These are phyloP conservation scores for Neurospora sp. DNA, from an alignment of 2,329 filamentous ascomycete species.

Conservation along the genomic window DNA sequence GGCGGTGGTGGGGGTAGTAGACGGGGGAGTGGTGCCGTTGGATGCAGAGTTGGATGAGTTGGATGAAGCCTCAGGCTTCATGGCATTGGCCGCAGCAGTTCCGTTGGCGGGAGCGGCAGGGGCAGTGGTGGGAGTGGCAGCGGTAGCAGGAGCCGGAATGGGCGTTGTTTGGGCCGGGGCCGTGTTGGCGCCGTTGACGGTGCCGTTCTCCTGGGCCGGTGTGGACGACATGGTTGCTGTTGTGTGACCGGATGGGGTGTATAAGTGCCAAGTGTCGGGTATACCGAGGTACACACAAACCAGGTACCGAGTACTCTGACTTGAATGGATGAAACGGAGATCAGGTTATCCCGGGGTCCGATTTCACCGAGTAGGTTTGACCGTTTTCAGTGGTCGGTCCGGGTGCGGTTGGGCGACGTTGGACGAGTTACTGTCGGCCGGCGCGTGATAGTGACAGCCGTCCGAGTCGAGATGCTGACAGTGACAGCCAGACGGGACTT, in stretches of 20 bases:
- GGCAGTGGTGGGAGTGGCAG: constrained; percentile 13
- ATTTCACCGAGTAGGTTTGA: background rate
- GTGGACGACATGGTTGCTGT: background rate
- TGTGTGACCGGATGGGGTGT: background rate
- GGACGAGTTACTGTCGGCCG: background rate
- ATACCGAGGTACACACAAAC: background rate
- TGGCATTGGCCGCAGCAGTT: constrained; percentile 10
- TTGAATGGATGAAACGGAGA: background rate
- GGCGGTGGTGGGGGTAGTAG: constrained; percentile 33
- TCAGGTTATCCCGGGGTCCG: background rate
- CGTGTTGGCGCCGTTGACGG: constrained; percentile 1
- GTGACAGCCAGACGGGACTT: background rate
- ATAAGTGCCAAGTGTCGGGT: background rate
- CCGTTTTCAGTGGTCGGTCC: background rate
- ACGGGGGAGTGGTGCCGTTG: constrained; percentile 43
- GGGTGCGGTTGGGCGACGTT: background rate
- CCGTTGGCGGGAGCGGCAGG: constrained; percentile 8
- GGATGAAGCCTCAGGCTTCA: constrained; percentile 20
- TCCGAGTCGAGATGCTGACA: background rate
- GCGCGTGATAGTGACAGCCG: background rate
- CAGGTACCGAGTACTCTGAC: background rate
- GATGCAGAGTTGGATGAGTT: constrained; percentile 33
- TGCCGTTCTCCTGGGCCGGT: constrained; percentile 5
- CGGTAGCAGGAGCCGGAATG: constrained; percentile 8
- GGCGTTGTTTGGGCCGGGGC: background rate